These are phyloP conservation scores for Penicillium egyptiacum DNA, from an alignment of 495 filamentous ascomycete species.

Conservation along the genomic window DNA sequence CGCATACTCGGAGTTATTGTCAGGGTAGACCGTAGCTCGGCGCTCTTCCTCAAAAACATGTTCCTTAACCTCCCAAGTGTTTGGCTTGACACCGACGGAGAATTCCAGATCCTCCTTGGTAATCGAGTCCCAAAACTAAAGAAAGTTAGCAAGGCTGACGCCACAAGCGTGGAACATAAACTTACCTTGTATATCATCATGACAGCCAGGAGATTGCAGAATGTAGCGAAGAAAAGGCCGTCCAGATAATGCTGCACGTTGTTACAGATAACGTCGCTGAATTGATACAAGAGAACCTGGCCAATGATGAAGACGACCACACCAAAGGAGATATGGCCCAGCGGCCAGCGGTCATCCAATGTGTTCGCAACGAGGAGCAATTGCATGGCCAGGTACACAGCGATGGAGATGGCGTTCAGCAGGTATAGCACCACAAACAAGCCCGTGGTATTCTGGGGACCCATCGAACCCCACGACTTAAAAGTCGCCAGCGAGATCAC, in stretches of 20 bases:
- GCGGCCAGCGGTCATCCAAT: conserved; percentile 90
- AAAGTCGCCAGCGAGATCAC: conserved; percentile 89
- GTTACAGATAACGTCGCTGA: conserved; percentile 82
- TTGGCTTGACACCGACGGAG: conserved; percentile 88
- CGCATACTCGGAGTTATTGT: conserved; percentile 60
- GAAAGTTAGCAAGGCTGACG: conserved; percentile 14
- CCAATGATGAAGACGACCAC: conserved; percentile 89
- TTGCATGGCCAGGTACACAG: conserved; percentile 86
- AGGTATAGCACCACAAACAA: conserved; percentile 93
- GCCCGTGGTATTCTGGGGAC: conserved; percentile 80
- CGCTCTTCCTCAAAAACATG: conserved; percentile 85
- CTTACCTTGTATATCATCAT: conserved; percentile 99
- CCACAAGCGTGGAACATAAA: conserved; percentile 7
- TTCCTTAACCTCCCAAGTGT: conserved; percentile 99
- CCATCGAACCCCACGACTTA: conserved; percentile 84
- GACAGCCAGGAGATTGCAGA: conserved; percentile 89
- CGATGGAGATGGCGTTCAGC: conserved; percentile 80
- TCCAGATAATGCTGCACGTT: conserved; percentile 90
- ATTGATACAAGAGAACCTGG: conserved; percentile 89
- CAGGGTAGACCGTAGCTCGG: conserved; percentile 72
- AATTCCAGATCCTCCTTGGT: conserved; percentile 98
- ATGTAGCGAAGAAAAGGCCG: conserved; percentile 90
- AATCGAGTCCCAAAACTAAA: conserved; percentile 97
- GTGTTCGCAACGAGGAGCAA: conserved; percentile 85
- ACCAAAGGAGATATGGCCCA: conserved; percentile 92